Base-by-base conservation (phyloP, 2,329 filamentous ascomycete genomes). In the Pezizomycotina sp. region DNA sequence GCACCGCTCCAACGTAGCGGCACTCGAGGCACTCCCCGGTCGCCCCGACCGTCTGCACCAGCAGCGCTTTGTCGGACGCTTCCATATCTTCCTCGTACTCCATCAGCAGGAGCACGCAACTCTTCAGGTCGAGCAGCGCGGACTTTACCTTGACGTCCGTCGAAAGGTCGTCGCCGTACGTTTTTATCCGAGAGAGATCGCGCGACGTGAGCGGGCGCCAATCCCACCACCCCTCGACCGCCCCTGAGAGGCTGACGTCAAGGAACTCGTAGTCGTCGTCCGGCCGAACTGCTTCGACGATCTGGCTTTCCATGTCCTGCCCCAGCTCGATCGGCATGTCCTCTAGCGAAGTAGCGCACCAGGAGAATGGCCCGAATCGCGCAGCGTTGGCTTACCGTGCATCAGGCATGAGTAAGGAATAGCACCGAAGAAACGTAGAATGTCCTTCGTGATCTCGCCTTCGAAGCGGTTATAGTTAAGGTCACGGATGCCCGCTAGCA, bases 401-500 rank as follows among this genome's bases (percentile, higher is more conserved):
- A 42, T 18, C 4, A 42, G 24, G 20, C 32, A 21, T 5, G 30
- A 9, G 9, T 23, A 31, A 13, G 20, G 27, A n/a, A 36, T 28
- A 13, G 29, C 22, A 15, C 27, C 19, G 5, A 42, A 26, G 14
- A 36, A 36, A 9, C 8, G 21, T 4, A 36, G 19, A 2, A 37
- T 27, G 4, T 9, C 15, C 16, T 37, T 28, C 1, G 38, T 42
- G 5, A 42, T 42, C 3, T 13, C 24, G 6, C 16, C 22, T 4
- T 32, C 27, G 6, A 33, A 24, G 30, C 36, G 34, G 5, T 12
- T 21, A 8, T 42, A 36, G 8, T 7, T 21, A 3, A 42, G 30
- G 12, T 31, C 38, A 19, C 36, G 15, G 20, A 48, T 34, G 6
- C 48, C 50, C 2, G 46, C 37, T 23, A 52, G 28, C 3, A 48